These are phyloP conservation scores for Elsinoe australis DNA, from an alignment of 2,329 filamentous ascomycete species.

Conservation along the genomic window DNA sequence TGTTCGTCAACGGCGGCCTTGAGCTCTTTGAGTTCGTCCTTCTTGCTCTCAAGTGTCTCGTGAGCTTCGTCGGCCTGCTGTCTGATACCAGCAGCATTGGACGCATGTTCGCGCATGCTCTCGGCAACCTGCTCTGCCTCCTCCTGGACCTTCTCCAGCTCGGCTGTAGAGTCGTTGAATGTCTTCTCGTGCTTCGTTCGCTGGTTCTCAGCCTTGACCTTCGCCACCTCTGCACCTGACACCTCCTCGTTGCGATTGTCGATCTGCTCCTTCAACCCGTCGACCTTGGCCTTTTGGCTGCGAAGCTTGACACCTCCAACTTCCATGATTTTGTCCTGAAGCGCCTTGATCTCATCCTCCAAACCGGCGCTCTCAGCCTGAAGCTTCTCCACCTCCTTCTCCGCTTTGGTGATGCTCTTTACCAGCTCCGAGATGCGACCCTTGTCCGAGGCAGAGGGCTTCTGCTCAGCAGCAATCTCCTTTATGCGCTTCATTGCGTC, in stretches of 20 bases:
- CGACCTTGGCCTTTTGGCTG: conserved; percentile 82
- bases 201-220: conserved; percentile 90
- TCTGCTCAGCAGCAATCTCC: conserved; percentile 73
- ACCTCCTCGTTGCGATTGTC: conserved; percentile 70
- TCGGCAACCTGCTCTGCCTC: conserved; percentile 73
- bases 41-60: conserved; percentile 66
- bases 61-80: conserved; percentile 74
- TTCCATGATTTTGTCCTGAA: conserved; percentile 98
- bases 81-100: conserved; percentile 64
- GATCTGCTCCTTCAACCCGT: conserved; percentile 80
- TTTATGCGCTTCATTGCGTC: conserved; percentile 80
- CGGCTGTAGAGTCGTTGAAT: conserved; percentile 66
- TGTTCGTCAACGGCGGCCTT: conserved; percentile 85
- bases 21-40: conserved; percentile 66
- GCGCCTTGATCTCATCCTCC: conserved; percentile 82
- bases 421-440: conserved; percentile 63
- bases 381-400: conserved; percentile 71
- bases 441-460: conserved; percentile 73
- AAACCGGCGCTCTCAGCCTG: conserved; percentile 79
- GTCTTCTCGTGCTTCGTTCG: conserved; percentile 80
- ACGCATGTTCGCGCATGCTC: conserved; percentile 69
- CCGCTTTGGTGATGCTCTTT: conserved; percentile 66
- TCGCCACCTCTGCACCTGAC: conserved; percentile 77
- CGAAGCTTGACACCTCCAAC: conserved; percentile 90
- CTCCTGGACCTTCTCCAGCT: conserved; percentile 61